Percentiles rank a stretch among this genome's conserved stretches.
Conservation (phyloP, 2,329 filamentous ascomycete species). For the Apiospora rasikravindrae region DNA sequence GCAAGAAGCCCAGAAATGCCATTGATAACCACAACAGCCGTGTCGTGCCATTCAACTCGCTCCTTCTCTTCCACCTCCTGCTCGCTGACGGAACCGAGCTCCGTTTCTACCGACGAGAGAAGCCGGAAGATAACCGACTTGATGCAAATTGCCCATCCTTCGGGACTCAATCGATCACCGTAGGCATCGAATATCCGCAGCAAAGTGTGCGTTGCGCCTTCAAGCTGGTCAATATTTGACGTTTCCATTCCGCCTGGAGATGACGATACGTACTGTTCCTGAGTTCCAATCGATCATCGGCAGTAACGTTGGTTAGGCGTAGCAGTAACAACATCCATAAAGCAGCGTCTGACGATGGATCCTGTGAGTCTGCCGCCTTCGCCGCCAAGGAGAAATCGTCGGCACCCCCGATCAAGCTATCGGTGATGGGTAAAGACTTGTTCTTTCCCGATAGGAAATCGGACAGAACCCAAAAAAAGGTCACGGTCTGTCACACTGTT, state of each 20-base stretch:
- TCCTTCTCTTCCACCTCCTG: slow-evolving; percentile 46
- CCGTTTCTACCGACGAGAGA: slow-evolving; percentile 69
- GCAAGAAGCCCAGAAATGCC: slow-evolving; percentile 76
- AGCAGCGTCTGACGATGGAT: slow-evolving; percentile 69
- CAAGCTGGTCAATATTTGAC: slow-evolving; percentile 37
- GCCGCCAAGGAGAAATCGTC: slow-evolving; percentile 62
- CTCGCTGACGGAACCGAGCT: slow-evolving; percentile 49
- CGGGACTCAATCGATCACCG: slow-evolving; percentile 76
- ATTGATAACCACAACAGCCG: slow-evolving; percentile 74
- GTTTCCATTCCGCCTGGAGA: background rate
- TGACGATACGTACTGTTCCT: slow-evolving; percentile 65
- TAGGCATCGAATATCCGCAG: slow-evolving; percentile 92
- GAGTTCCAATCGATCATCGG: slow-evolving; percentile 74
- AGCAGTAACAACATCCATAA: slow-evolving; percentile 81
- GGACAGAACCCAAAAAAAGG: slow-evolving; percentile 94
- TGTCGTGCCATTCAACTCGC: slow-evolving; percentile 71
- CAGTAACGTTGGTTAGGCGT: slow-evolving; percentile 72
- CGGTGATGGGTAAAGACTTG: slow-evolving; percentile 61
- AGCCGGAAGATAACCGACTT: slow-evolving; percentile 82
- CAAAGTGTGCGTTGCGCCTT: slow-evolving; percentile 83
- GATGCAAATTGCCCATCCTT: slow-evolving; percentile 84
- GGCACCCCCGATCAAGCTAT: slow-evolving; percentile 58
- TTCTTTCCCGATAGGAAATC: slow-evolving; percentile 76
- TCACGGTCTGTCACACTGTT: slow-evolving; percentile 69
- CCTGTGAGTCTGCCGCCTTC: slow-evolving; percentile 63